Base-by-base conservation (phyloP, 1,284 basidiomycete species). In the Trichosporon sp. region DNA sequence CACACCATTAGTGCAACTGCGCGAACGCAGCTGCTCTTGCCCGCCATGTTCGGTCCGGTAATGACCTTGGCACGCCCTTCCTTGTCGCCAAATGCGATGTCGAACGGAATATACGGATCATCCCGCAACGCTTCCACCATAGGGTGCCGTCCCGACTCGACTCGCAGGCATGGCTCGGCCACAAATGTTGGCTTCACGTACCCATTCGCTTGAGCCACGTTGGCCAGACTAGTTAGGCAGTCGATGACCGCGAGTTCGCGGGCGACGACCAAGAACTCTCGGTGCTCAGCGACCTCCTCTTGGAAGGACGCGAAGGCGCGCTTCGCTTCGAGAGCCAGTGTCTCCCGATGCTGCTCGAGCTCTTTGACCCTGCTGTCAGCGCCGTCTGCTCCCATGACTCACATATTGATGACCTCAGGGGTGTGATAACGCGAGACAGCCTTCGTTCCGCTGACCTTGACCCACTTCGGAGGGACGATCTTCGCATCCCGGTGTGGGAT, bases 401-500 rank as follows among this genome's bases (percentile, higher is more conserved):
- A 78, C 78, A 90, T 86, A 19, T 81, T 78, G 59, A 86, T 84
- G 19, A 91, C 85, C 31, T 84, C 83, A 0, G 93, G 92, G 0
- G 92, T 88, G 60, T 90, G 89, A 76, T 91, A 97, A n/a, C 95
- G 85, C 56, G 87, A 86, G 27, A 85, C 81, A 19, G 81, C 81
- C 77, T 89, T 94, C 0, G 94, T 97, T 49, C 86, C 87, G 36
- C 87, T 91, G 58, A 94, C 83, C 37, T 90, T 82, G 56, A 86
- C 82, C 94, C 95, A 99, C 63, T 85, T 84, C 6, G 85, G 84
- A 0, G 95, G 95, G 3, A 92, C 86, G 10, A 84, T 84, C 67
- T 86, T 85, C 13, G 88, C 87, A 56, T 92, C 90, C 7, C 83
- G 83, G 58, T 86, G 87, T 58, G 88, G 87, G 16, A 96, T 82